Evolutionary conservation across 139 green algal species (phyloP).

Genomic region (Zygnema circumcarinatum): DNA sequence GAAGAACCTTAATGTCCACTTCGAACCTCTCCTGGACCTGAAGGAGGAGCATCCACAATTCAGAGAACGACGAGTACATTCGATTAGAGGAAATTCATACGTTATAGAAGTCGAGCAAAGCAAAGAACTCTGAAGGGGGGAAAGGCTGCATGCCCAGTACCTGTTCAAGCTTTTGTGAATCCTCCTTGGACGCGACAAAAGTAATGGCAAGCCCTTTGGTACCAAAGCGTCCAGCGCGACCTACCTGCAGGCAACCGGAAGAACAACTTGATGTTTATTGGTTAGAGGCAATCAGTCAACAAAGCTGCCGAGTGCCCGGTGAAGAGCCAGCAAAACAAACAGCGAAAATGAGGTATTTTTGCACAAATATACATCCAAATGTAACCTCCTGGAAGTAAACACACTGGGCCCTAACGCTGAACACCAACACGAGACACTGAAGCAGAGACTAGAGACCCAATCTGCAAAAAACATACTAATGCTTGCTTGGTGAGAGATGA

Average conservation of each 20-base stretch:
- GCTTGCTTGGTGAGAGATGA: too few relatives aligned
- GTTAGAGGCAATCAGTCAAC: not conserved
- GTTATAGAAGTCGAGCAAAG: not conserved
- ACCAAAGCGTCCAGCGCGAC: constrained; percentile 94
- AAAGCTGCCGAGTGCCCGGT: too few relatives aligned
- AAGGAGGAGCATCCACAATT: not conserved
- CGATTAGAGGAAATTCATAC: not conserved
- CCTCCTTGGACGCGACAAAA: constrained; percentile 89
- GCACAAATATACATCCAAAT: too few relatives aligned
- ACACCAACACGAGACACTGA: too few relatives aligned
- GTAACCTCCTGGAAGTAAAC: too few relatives aligned
- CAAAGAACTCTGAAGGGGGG: not conserved
- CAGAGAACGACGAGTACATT: not conserved
- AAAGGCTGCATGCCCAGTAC: constrained; percentile 25
- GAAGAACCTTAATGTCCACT: constrained; percentile 97
- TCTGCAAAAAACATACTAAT: too few relatives aligned
- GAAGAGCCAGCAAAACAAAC: not conserved
- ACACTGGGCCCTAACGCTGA: too few relatives aligned
- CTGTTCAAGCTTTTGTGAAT: constrained; percentile 84
- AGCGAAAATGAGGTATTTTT: not conserved
- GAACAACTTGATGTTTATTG: too few relatives aligned
- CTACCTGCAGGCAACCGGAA: constrained; percentile 71
- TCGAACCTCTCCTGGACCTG: constrained; percentile 96
- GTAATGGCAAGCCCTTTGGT: constrained; percentile 99
- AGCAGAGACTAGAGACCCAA: too few relatives aligned